Base-by-base conservation (phyloP, 2,329 filamentous ascomycete genomes). In the Gnomoniopsis smithogilvyi region DNA sequence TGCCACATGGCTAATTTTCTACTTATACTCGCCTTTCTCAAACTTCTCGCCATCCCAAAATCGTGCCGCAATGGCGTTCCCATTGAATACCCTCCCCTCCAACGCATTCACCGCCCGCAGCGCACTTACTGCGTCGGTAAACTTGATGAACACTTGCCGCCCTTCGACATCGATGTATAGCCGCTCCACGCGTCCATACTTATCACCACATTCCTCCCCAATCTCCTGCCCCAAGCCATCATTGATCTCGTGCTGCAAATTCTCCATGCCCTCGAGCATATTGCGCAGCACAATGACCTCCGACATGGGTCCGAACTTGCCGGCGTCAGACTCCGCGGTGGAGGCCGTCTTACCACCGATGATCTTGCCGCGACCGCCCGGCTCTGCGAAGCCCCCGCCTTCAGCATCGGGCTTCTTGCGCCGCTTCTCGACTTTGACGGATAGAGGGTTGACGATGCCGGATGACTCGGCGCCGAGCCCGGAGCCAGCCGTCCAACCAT, bases 71-170 rank as follows among this genome's bases (percentile, higher is more conserved):
- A 98, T 96, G 12, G 81, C 79, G 70, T 96, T 96, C 4, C 91
- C 93, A 64, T 92, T 93, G 72, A 98, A 98, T 17, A 92, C 83
- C 55, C 92, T 86, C 17, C 92, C 92, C 68, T 96, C 87, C 45
- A 96, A 83, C 12, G 92, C 92, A 70, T 95, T 96, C 53, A 98
- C 91, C 54, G 94, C 94, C 88, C 93, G 58, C 59, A 98, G 75
- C 15, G 92, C 95, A 49, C 90, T 95, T 56, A 98, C 79, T 67
- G 88, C 85, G 65, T 89, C 90, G 2, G 91, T 94, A 70, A 98
- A 99, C 72, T 96, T 91, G 72, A 99, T 92, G 72, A 96, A 98
- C 4, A 99, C 95, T 55, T 86, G 84, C 14, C 78, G 74, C 51
- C 78, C 79, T 64, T 81, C 76, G 48, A 85, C 78, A 68, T 91